These are phyloP conservation scores for Rhynchospora tenuis DNA, from an alignment of 176 grass and related monocot species.

Conservation along the genomic window DNA sequence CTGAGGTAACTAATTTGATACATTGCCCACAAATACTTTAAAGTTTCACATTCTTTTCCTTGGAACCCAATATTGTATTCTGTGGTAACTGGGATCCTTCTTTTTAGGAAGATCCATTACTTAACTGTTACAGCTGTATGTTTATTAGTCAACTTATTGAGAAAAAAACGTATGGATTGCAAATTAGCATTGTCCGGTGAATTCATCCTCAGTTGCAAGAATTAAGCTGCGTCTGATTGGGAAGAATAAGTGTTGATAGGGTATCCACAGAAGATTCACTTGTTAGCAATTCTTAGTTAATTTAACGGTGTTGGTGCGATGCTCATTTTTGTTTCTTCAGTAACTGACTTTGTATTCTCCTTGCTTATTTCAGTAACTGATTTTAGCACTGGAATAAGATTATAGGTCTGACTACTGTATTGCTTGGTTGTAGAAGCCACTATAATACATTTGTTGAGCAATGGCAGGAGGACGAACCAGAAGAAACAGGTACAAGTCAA, in stretches of 20 bases:
- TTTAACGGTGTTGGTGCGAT: neutral
- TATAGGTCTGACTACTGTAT: neutral
- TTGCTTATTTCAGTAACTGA: neutral
- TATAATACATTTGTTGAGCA: slow-evolving; percentile 2
- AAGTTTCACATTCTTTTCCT: neutral
- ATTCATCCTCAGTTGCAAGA: neutral
- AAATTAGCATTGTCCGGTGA: slow-evolving; percentile 3
- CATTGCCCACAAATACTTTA: neutral
- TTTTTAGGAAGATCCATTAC: neutral
- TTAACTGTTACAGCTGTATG: neutral
- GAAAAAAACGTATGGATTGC: neutral
- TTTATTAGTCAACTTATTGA: neutral
- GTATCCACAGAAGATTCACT: neutral
- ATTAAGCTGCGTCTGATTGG: neutral
- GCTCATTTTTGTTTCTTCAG: neutral
- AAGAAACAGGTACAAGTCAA: slow-evolving; percentile 7
- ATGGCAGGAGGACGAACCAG: slow-evolving; percentile 22
- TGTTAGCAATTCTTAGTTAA: neutral
- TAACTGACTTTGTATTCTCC: neutral
- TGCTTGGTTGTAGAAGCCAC: neutral
- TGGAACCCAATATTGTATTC: neutral
- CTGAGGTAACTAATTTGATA: neutral
- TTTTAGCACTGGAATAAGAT: neutral
- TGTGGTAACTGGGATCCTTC: neutral
- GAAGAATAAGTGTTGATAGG: neutral